These are phyloP conservation scores for Cladobotryum protrusum DNA, from an alignment of 2,329 filamentous ascomycete genomes.

Conservation along the genomic window DNA sequence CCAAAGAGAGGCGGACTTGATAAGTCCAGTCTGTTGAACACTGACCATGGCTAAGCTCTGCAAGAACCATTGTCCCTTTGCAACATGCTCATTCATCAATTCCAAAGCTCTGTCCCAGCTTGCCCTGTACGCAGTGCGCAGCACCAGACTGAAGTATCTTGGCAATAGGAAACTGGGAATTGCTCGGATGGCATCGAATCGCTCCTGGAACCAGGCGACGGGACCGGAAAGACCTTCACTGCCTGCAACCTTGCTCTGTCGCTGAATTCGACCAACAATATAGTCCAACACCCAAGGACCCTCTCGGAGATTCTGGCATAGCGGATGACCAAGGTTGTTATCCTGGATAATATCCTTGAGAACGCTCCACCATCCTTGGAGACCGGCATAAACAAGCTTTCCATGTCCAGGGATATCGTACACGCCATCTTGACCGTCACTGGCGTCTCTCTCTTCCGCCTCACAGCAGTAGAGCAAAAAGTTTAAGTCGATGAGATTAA, in stretches of 20 bases:
- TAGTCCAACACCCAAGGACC: constrained; percentile 93
- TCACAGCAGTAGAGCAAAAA: constrained; percentile 88
- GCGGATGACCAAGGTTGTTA: constrained; percentile 86
- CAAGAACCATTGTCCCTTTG: constrained; percentile 79
- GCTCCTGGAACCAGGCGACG: constrained; percentile 71
- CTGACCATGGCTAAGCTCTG: constrained; percentile 87
- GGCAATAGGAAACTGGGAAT: constrained; percentile 87
- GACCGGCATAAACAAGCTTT: constrained; percentile 82
- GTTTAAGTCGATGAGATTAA: constrained; percentile 79
- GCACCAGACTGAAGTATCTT: constrained; percentile 83
- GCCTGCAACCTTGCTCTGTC: constrained; percentile 56
- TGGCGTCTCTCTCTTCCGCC: constrained; percentile 76
- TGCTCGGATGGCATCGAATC: constrained; percentile 77
- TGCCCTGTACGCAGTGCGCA: constrained; percentile 82
- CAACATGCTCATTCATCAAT: constrained; percentile 71
- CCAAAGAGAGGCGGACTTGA: constrained; percentile 86
- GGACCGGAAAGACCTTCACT: constrained; percentile 59
- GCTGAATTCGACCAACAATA: constrained; percentile 70
- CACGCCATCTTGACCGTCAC: constrained; percentile 72
- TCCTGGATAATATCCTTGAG: constrained; percentile 76
- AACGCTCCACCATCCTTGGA: constrained; percentile 98
- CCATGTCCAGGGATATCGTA: constrained; percentile 83
- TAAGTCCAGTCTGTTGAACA: constrained; percentile 80
- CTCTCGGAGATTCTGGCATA: constrained; percentile 87
- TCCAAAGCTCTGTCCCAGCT: constrained; percentile 72